Percentiles rank a stretch among this genome's conserved stretches.
These are phyloP conservation scores for Penicillium crystallinum DNA, from an alignment of 495 filamentous ascomycete genomes.

Conservation along the genomic window DNA sequence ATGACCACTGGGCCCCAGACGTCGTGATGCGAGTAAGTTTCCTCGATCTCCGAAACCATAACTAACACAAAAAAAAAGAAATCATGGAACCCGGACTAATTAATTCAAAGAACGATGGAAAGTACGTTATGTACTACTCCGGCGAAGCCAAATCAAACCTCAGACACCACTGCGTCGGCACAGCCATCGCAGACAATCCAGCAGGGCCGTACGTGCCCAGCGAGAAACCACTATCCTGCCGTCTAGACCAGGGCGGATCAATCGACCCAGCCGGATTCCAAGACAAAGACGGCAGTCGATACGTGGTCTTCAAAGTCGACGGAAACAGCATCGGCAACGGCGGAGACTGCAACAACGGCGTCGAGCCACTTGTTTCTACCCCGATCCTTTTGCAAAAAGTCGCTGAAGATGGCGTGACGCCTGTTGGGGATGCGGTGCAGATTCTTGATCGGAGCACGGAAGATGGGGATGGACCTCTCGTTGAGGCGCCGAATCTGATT, in stretches of 20 bases:
- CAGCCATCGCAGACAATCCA: constrained; percentile 38
- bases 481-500: constrained; percentile 57
- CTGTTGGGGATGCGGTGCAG: constrained; percentile 44
- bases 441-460: constrained; percentile 48
- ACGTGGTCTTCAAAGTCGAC: constrained; percentile 59
- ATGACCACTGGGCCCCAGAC: constrained; percentile 37
- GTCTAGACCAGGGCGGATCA: constrained; percentile 46
- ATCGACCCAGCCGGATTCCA: constrained; percentile 54
- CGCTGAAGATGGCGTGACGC: constrained; percentile 44
- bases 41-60: not conserved
- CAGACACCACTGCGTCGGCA: constrained; percentile 51
- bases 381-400: constrained; percentile 59
- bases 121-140: constrained; percentile 57
- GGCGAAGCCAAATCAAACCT: constrained; percentile 35
- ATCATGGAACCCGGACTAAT: no score
- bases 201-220: constrained; percentile 49
- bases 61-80: not conserved
- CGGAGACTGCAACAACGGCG: constrained; percentile 51
- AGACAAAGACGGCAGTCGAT: constrained; percentile 49
- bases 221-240: constrained; percentile 47
- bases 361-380: constrained; percentile 43
- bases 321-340: constrained; percentile 55
- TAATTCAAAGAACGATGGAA: constrained; percentile 34
- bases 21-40: constrained; percentile 33
- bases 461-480: constrained; percentile 51